These are phyloP conservation scores for Phytophthora ohioensis DNA, from an alignment of 352 stramenopile species.

Conservation along the genomic window DNA sequence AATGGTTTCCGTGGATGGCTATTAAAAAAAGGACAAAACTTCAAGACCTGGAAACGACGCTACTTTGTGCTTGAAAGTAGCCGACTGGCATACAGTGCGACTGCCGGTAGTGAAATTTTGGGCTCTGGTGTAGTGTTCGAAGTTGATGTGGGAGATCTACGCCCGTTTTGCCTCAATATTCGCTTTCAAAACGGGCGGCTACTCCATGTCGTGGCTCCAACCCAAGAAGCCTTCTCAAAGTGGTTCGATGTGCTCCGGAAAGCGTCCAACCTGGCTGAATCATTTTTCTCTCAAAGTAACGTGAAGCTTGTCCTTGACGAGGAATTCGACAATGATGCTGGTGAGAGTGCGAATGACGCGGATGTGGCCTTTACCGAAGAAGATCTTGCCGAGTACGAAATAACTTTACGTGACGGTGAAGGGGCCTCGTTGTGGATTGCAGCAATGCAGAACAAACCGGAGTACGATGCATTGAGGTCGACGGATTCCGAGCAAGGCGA, in stretches of 20 bases:
- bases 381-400: slow-evolving; percentile 43
- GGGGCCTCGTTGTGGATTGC: slow-evolving; percentile 62
- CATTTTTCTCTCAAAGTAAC: slow-evolving; percentile 61
- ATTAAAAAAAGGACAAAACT: slow-evolving; percentile 82
- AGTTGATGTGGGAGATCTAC: slow-evolving; percentile 57
- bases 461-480: slow-evolving; percentile 35
- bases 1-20: slow-evolving; percentile 66
- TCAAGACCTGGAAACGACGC: slow-evolving; percentile 88
- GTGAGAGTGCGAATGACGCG: slow-evolving; percentile 36
- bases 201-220: slow-evolving; percentile 68
- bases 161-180: slow-evolving; percentile 72
- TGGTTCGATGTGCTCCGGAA: slow-evolving; percentile 64
- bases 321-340: slow-evolving; percentile 61
- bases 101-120: slow-evolving; percentile 48
- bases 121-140: slow-evolving; percentile 78
- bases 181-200: slow-evolving; percentile 81
- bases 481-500: slow-evolving; percentile 26
- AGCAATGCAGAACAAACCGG: slow-evolving; percentile 57
- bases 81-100: slow-evolving; percentile 60
- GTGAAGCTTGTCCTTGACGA: slow-evolving; percentile 51
- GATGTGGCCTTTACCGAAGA: slow-evolving; percentile 46
- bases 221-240: slow-evolving; percentile 57
- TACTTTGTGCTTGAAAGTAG: slow-evolving; percentile 81
- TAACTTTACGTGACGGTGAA: slow-evolving; percentile 37
- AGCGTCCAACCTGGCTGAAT: slow-evolving; percentile 72